Percentiles rank a stretch among this genome's conserved stretches.
phyloP scores from a whole-genome alignment of 768 basidiomycete genomes.

The Crepidotus variabilis region DNA sequence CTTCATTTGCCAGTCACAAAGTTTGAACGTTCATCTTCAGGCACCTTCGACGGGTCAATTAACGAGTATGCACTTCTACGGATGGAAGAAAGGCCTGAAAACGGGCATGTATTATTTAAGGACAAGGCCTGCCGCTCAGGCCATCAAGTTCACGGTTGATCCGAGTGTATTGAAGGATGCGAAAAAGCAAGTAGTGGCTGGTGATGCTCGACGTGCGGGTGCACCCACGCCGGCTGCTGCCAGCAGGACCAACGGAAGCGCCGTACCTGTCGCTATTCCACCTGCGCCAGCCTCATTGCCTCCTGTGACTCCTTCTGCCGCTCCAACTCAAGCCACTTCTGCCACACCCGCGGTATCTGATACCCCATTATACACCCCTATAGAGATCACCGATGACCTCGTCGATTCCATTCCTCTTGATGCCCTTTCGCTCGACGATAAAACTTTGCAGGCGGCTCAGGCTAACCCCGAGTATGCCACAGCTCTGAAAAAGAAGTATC shows the following conservation, averaged over 20 bases:
- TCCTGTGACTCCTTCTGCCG: slow-evolving; percentile 3
- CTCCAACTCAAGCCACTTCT: slow-evolving; percentile 4
- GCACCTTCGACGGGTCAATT: slow-evolving; percentile 88
- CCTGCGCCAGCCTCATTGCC: not conserved
- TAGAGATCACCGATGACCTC: slow-evolving; percentile 21
- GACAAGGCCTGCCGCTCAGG: slow-evolving; percentile 90
- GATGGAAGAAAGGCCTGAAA: slow-evolving; percentile 99
- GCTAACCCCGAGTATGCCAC: slow-evolving; percentile 74
- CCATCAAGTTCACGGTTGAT: slow-evolving; percentile 97
- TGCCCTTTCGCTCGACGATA: slow-evolving; percentile 42
- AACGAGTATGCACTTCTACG: slow-evolving; percentile 97
- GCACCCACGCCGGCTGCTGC: slow-evolving; percentile 14
- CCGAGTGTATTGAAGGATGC: slow-evolving; percentile 69
- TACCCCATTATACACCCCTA: slow-evolving; percentile 6
- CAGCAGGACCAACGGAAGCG: slow-evolving; percentile 5
- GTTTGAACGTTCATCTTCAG: slow-evolving; percentile 89
- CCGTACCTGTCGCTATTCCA: slow-evolving; percentile 2
- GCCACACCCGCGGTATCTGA: slow-evolving; percentile 3
- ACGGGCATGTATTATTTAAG: slow-evolving; percentile 99
- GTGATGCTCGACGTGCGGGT: slow-evolving; percentile 6
- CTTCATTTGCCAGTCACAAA: slow-evolving; percentile 96
- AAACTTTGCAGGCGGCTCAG: slow-evolving; percentile 49
- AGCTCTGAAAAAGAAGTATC: slow-evolving; percentile 65
- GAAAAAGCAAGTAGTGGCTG: slow-evolving; percentile 39
- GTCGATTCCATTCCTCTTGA: slow-evolving; percentile 22